Evolutionary conservation across 2,329 filamentous ascomycete species (phyloP).

Genomic region (Aspergillus unguis): DNA sequence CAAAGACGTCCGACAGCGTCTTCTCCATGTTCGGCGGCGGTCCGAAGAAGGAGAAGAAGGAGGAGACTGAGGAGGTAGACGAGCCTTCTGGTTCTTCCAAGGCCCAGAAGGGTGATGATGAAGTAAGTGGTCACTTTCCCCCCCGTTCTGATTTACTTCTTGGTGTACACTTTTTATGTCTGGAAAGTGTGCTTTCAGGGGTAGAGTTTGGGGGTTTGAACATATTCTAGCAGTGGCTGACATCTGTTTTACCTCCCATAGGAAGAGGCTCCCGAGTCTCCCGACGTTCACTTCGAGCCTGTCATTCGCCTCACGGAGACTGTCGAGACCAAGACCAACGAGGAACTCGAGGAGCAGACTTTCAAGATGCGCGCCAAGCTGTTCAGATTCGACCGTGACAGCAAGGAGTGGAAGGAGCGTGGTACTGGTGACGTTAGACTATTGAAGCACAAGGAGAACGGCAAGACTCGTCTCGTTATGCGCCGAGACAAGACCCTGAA

Average conservation of each 20-base stretch:
- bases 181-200: not conserved
- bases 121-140: slow-evolving; percentile 43
- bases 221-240: slow-evolving; percentile 7
- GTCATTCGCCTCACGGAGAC: slow-evolving; percentile 95
- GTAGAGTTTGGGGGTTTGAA: not conserved
- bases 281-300: slow-evolving; percentile 95
- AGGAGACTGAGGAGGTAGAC: slow-evolving; percentile 69
- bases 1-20: slow-evolving; percentile 56
- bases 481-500: slow-evolving; percentile 99
- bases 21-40: slow-evolving; percentile 99
- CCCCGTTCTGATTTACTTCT: slow-evolving; percentile 1
- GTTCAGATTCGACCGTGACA: slow-evolving; percentile 93
- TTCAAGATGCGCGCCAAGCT: slow-evolving; percentile 99
- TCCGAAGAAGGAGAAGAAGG: slow-evolving; percentile 94
- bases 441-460: slow-evolving; percentile 98
- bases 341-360: slow-evolving; percentile 92
- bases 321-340: slow-evolving; percentile 95
- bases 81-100: slow-evolving; percentile 88
- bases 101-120: slow-evolving; percentile 63
- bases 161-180: not conserved
- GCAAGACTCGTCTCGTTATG: slow-evolving; percentile 97
- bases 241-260: slow-evolving; percentile 23
- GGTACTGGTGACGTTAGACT: slow-evolving; percentile 94
- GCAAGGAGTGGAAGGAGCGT: slow-evolving; percentile 97
- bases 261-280: slow-evolving; percentile 78